A percentile compares a stretch with the other conserved stretches of the same genome.
phyloP scores from a whole-genome alignment of 768 basidiomycete species.

The Hericium alpestre region DNA sequence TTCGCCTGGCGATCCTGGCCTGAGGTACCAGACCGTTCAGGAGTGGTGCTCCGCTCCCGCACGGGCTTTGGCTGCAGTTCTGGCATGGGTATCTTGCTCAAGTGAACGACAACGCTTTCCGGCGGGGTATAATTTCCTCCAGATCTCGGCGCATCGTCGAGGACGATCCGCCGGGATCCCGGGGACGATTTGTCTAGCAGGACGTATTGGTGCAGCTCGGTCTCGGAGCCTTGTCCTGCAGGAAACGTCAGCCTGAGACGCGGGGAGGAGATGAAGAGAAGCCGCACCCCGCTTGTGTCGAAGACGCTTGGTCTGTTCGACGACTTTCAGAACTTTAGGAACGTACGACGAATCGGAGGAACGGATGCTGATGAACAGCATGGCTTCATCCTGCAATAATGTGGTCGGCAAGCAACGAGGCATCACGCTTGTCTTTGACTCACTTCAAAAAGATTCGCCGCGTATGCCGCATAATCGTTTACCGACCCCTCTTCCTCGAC shows the following conservation, averaged over 20 bases:
- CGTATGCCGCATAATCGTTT: conserved; percentile 62
- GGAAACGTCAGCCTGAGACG: neutral
- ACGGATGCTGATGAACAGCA: conserved; percentile 68
- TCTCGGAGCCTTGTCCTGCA: conserved; percentile 10
- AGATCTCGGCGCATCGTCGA: conserved; percentile 35
- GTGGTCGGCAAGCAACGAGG: too few species aligned
- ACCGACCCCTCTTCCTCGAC: conserved; percentile 55
- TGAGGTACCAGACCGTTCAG: too few species aligned
- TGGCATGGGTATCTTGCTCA: conserved; percentile 83
- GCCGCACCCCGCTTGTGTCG: conserved; percentile 59
- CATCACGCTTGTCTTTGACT: conserved; percentile 5
- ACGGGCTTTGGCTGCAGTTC: conserved; percentile 51
- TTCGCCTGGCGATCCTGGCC: conserved; percentile 14
- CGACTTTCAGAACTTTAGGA: conserved; percentile 69
- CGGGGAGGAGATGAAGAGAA: neutral
- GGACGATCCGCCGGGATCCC: conserved; percentile 53
- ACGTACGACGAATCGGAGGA: conserved; percentile 55
- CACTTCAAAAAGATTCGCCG: conserved; percentile 52
- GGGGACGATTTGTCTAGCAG: conserved; percentile 40
- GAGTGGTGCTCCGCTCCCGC: neutral
- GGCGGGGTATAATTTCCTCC: conserved; percentile 51
- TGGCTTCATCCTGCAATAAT: conserved; percentile 53
- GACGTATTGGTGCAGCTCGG: conserved; percentile 70
- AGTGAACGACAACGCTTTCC: conserved; percentile 54
- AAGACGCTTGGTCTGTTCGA: conserved; percentile 70